phyloP scores from a whole-genome alignment of 306 rosid genomes.

The Cucurbita pepo region DNA sequence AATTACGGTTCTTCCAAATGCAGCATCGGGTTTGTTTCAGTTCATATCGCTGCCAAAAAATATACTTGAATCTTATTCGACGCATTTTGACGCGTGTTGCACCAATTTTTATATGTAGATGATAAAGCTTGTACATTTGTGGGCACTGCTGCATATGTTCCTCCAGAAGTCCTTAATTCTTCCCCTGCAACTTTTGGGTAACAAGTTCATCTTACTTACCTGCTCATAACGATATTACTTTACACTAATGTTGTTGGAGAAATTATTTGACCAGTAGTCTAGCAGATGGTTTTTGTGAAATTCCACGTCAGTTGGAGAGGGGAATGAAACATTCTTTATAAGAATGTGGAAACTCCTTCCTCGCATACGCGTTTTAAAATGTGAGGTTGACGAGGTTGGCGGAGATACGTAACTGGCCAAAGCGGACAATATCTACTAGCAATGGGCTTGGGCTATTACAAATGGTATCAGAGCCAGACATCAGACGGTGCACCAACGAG shows the following conservation, averaged over 20 bases:
- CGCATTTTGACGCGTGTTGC: slow-evolving; percentile 8
- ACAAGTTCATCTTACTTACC: neutral
- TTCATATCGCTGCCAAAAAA: slow-evolving; percentile 3
- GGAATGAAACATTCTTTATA: too few relatives aligned
- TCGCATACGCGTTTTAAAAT: too few relatives aligned
- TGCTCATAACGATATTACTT: neutral
- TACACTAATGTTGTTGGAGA: neutral
- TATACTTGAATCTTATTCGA: neutral
- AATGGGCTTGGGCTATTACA: too few relatives aligned
- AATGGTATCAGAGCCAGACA: too few relatives aligned
- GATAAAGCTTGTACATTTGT: slow-evolving; percentile 99
- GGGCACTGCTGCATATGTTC: slow-evolving; percentile 99
- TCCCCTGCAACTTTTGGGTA: slow-evolving; percentile 99
- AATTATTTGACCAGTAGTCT: neutral
- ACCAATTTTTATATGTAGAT: slow-evolving; percentile 24
- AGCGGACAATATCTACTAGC: too few relatives aligned
- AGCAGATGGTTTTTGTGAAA: too few relatives aligned
- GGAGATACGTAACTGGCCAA: too few relatives aligned
- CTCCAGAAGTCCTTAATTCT: slow-evolving; percentile 99
- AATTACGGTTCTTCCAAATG: slow-evolving; percentile 97
- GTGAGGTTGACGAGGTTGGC: too few relatives aligned
- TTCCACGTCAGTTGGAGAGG: too few relatives aligned
- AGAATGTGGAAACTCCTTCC: too few relatives aligned
- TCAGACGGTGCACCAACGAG: too few relatives aligned
- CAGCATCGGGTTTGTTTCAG: slow-evolving; percentile 47